Evolutionary conservation across 108 stramenopile genomes (phyloP), one percentile per base, ranked within the genome.

Genomic region (Cyclostephanos invisitatus): DNA sequence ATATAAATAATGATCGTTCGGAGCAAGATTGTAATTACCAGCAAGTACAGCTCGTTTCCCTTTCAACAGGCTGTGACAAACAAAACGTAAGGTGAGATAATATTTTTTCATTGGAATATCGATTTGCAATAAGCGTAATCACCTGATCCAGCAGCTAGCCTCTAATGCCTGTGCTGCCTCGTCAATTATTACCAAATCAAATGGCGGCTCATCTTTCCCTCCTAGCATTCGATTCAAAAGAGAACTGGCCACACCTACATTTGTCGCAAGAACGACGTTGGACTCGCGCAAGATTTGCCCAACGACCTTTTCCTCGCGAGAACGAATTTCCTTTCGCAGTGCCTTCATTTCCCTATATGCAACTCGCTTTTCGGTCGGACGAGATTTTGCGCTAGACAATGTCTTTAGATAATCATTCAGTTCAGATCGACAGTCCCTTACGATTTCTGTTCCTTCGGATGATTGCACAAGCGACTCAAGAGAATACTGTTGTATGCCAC

Each of bases 141-240:
- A 73, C 72, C 72, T 75, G 32, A 75, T 75, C 97, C 98, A 98
- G 67, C 96, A 97, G 7, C 92, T 90, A 17, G 94, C 94, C 63
- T 99, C 98, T 64, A 98, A 67, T 12, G 96, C 96, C 78, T 98
- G 97, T 10, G 98, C 99, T 8, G 97, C 98, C 75, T 99, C 99
- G 71, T 99, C 99, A 67, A 99, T 96, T n/a, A 99, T 78, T 7
- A 98, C 96, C 38, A 99, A 73, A 85, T 99, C 99, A 84, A 99
- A 99, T n/a, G 76, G 59, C 55, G 76, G 75, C 29, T 81, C 70
- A 3, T 82, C 86, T 54, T 80, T 75, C 24, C 67, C 55, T 53
- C 86, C 79, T 24, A 90, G 63, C 28, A 89, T 68, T 18, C 76
- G 74, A 68, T 83, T 81, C 21, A 85, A 64, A 27, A 73, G 59